Percentiles rank a stretch among this genome's conserved stretches.
Conservation (phyloP, 1,284 basidiomycete species). For the Ustilago trichophora region DNA sequence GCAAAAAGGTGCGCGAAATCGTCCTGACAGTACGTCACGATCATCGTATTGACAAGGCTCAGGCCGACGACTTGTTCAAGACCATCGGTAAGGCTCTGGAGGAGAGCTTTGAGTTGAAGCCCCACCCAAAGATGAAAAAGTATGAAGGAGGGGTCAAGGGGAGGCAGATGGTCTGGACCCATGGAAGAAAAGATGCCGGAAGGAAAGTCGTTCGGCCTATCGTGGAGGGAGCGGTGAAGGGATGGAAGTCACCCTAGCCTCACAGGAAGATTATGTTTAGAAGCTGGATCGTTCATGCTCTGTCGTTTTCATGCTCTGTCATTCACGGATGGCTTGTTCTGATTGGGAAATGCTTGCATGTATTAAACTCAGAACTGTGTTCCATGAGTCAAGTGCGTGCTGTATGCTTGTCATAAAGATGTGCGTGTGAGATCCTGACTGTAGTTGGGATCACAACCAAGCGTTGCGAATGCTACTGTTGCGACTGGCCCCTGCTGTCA, state of each 20-base stretch:
- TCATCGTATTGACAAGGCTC: slow-evolving; percentile 28
- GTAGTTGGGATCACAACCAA: slow-evolving; percentile 24
- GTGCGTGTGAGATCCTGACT: too few species aligned
- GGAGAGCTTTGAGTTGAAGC: slow-evolving; percentile 13
- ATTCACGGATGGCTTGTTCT: too few species aligned
- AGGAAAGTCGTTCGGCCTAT: slow-evolving; percentile 56
- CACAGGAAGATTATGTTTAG: neutral
- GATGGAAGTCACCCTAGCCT: slow-evolving; percentile 32
- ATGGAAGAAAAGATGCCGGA: slow-evolving; percentile 35
- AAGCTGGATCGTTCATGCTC: neutral
- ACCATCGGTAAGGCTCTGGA: slow-evolving; percentile 30
- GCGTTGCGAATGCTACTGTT: slow-evolving; percentile 21
- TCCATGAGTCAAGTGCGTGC: too few species aligned
- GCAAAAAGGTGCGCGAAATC: slow-evolving; percentile 49
- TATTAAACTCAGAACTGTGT: too few species aligned
- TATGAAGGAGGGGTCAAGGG: neutral
- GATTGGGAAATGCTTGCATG: too few species aligned
- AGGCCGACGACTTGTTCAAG: slow-evolving; percentile 52
- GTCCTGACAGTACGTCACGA: slow-evolving; percentile 46
- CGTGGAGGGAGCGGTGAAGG: slow-evolving; percentile 52
- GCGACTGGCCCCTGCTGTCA: neutral
- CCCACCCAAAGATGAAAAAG: slow-evolving; percentile 13
- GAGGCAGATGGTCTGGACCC: slow-evolving; percentile 50
- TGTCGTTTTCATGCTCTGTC: too few species aligned
- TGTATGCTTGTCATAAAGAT: too few species aligned